These are phyloP conservation scores for Spatholobus suberectus DNA, from an alignment of 306 rosid genomes.

Conservation along the genomic window DNA sequence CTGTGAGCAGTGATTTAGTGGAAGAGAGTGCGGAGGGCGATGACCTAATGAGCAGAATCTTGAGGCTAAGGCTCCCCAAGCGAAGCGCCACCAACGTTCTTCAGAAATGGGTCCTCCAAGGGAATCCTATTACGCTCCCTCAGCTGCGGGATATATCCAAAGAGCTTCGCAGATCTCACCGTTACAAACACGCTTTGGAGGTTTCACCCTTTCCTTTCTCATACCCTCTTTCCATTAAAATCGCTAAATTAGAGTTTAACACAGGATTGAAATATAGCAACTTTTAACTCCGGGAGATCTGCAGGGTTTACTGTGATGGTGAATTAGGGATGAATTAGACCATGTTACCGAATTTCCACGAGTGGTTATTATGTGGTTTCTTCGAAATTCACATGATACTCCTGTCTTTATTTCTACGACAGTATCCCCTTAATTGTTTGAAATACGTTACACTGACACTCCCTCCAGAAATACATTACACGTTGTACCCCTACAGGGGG, in stretches of 20 bases:
- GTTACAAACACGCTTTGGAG: conserved; percentile 96
- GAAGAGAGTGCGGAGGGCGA: conserved; percentile 56
- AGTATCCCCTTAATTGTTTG: neutral
- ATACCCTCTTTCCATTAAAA: neutral
- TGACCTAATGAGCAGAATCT: conserved; percentile 74
- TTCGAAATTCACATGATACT: too few relatives aligned
- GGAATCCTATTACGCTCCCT: conserved; percentile 63
- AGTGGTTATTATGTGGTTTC: too few relatives aligned
- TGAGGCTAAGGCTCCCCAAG: conserved; percentile 80
- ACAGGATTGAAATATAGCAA: neutral
- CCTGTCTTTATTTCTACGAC: too few relatives aligned
- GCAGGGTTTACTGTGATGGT: neutral
- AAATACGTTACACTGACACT: neutral
- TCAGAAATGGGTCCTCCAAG: conserved; percentile 79
- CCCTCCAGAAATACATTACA: neutral
- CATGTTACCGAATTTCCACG: neutral
- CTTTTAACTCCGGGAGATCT: neutral
- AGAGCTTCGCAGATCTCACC: conserved; percentile 80
- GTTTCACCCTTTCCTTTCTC: conserved; percentile 43
- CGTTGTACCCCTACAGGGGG: neutral
- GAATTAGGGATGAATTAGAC: conserved; percentile 22
- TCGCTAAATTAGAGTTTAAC: conserved; percentile 5
- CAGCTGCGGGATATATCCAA: conserved; percentile 80
- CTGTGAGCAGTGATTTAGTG: conserved; percentile 49
- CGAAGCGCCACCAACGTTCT: conserved; percentile 82